Base-by-base conservation (phyloP, 1,284 basidiomycete genomes). In the Omphalotus olearius region DNA sequence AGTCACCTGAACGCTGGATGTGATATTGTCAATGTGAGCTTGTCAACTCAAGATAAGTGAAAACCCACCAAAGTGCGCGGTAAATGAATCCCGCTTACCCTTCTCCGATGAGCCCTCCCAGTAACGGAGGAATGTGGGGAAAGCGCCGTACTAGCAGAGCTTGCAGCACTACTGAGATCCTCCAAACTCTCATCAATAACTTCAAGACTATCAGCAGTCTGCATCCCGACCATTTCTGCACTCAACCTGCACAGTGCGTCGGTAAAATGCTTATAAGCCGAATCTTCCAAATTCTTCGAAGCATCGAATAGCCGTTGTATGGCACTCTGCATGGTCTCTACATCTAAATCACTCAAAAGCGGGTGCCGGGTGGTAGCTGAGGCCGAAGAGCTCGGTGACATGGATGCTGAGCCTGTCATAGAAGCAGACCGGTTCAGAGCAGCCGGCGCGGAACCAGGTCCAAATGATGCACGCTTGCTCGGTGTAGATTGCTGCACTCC, bases 191-290 rank as follows among this genome's bases (percentile, higher is more conserved):
- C 67, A 38, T 66, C 71, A 45, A 59, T 58, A 37, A 61, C 59
- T 35, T 64, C 60, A 49, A 62, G 57, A 16, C 60, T 60, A 26
- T 64, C 67, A 46, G 51, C 60, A 2, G 78, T 77, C 64, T 90
- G 84, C 82, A 94, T 85, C 28, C 88, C 85, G 30, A 95, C 82
- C 91, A 96, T 95, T 65, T 92, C 91, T 5, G 81, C 79, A 64
- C 91, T 94, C 20, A 98, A 71, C 59, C 80, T 85, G 64, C 93
- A 96, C 43, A 98, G 69, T 0, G 94, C 88, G 17, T 78, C 76
- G 25, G 94, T 74, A 59, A 98, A 98, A 57, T 84, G 78, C 36
- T 76, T 78, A 69, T 96, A 97, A 1, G 93, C 91, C 0, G 65
- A 62, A 60, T 96, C 91, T 55, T 94, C 88, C 52, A 98, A 66